Evolutionary conservation across 2,329 filamentous ascomycete species (phyloP).

Genomic region (Cladobotryum protrusum): DNA sequence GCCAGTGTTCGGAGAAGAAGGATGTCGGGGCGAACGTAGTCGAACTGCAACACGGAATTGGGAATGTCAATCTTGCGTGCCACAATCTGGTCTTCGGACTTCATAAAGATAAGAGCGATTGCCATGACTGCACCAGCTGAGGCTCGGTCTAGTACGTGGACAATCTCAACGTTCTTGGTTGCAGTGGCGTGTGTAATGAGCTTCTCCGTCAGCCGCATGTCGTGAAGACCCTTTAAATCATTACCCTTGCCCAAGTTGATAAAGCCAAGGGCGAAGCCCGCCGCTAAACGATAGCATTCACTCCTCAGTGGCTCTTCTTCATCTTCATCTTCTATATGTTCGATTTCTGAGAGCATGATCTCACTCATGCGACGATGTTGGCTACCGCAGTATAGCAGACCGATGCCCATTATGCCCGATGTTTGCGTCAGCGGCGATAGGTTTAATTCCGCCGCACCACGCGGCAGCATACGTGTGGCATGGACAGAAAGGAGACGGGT

Average conservation of each 20-base stretch:
- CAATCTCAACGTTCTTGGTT: slow-evolving; percentile 83
- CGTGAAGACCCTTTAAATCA: slow-evolving; percentile 80
- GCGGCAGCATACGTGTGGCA: slow-evolving; percentile 87
- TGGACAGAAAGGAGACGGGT: slow-evolving; percentile 92
- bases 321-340: slow-evolving; percentile 71
- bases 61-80: slow-evolving; percentile 92
- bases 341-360: slow-evolving; percentile 96
- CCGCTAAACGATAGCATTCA: slow-evolving; percentile 92
- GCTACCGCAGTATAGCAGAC: slow-evolving; percentile 86
- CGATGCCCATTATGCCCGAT: slow-evolving; percentile 94
- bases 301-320: slow-evolving; percentile 83
- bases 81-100: slow-evolving; percentile 80
- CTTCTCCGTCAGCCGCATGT: slow-evolving; percentile 89
- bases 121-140: slow-evolving; percentile 91
- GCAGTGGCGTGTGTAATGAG: slow-evolving; percentile 79
- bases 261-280: slow-evolving; percentile 86
- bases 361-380: slow-evolving; percentile 98
- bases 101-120: slow-evolving; percentile 91
- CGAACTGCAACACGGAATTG: slow-evolving; percentile 83
- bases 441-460: slow-evolving; percentile 89
- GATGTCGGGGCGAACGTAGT: slow-evolving; percentile 90
- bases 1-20: slow-evolving; percentile 85
- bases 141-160: slow-evolving; percentile 88
- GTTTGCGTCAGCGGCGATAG: slow-evolving; percentile 90
- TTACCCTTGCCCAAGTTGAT: slow-evolving; percentile 92